These are phyloP conservation scores for Aureobasidium namibiae DNA, from an alignment of 2,329 filamentous ascomycete species.

Conservation along the genomic window DNA sequence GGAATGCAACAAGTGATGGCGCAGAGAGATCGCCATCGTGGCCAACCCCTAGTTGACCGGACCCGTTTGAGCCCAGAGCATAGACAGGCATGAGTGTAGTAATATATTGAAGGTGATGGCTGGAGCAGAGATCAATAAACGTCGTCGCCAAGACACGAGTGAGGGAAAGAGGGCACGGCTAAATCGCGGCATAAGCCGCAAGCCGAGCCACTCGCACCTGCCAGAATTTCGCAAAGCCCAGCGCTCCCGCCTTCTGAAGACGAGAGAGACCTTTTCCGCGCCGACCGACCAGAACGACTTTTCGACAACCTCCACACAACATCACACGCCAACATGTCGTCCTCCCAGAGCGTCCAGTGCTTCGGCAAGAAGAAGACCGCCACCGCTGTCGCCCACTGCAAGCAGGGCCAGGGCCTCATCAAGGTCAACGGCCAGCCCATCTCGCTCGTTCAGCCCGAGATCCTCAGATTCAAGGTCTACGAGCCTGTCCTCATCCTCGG, in stretches of 20 bases:
- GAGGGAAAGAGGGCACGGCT: constrained; percentile 17
- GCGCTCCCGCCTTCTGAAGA: neutral
- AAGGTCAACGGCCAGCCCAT: constrained; percentile 99
- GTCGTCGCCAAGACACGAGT: neutral
- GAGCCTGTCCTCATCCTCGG: constrained; percentile 96
- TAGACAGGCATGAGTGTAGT: constrained; percentile 25
- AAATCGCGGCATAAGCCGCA: constrained; percentile 15
- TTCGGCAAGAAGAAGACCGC: constrained; percentile 79
- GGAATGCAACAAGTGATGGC: constrained; percentile 15
- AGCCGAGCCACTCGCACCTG: constrained; percentile 10
- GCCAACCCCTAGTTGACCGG: constrained; percentile 43
- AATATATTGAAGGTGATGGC: neutral
- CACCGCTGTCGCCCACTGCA: constrained; percentile 83
- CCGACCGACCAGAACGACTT: neutral
- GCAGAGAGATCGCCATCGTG: constrained; percentile 34
- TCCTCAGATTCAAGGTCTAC: constrained; percentile 99
- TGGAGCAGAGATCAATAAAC: neutral
- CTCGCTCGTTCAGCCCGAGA: constrained; percentile 86
- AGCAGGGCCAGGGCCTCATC: constrained; percentile 84
- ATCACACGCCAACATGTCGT: constrained; percentile 51
- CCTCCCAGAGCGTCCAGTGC: constrained; percentile 65
- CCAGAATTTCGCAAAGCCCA: neutral
- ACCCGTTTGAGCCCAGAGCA: constrained; percentile 46
- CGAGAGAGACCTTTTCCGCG: neutral
- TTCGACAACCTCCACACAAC: constrained; percentile 16